These are phyloP conservation scores for Croton laevigatus DNA, from an alignment of 441 rosid species.

Conservation along the genomic window DNA sequence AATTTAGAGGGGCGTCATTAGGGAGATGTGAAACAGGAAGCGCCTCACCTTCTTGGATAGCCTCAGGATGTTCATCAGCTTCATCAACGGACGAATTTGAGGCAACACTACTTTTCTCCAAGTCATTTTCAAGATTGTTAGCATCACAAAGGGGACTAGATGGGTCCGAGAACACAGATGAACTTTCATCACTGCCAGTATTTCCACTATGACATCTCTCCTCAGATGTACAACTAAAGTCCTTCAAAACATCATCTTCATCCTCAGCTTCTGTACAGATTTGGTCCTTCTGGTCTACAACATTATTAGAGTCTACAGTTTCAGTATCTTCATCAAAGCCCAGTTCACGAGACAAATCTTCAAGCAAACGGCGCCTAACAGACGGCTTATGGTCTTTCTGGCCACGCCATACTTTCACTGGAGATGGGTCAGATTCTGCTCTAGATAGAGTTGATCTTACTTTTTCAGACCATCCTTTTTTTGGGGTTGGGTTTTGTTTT, in stretches of 20 bases:
- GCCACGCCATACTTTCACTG: constrained; percentile 31
- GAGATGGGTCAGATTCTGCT: constrained; percentile 69
- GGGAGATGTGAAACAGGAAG: constrained; percentile 51
- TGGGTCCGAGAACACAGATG: constrained; percentile 50
- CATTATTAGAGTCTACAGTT: constrained; percentile 24
- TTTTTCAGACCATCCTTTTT: constrained; percentile 69
- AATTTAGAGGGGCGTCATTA: constrained; percentile 30
- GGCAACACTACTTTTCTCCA: constrained; percentile 54
- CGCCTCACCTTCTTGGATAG: constrained; percentile 33
- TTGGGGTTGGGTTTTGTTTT: constrained; percentile 42
- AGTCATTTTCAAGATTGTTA: constrained; percentile 57
- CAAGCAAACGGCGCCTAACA: constrained; percentile 56
- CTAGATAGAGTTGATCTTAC: constrained; percentile 52
- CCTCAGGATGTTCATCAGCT: constrained; percentile 32
- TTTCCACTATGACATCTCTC: constrained; percentile 43
- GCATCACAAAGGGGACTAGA: constrained; percentile 51
- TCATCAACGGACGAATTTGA: constrained; percentile 48
- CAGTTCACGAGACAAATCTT: constrained; percentile 61
- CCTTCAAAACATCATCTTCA: constrained; percentile 26
- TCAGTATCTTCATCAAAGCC: constrained; percentile 45
- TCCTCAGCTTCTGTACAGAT: constrained; percentile 28
- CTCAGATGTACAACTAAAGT: constrained; percentile 27
- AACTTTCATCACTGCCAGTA: constrained; percentile 57
- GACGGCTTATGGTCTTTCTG: constrained; percentile 36
- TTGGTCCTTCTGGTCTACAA: constrained; percentile 28